phyloP scores from a whole-genome alignment of 2,329 filamentous ascomycete species.

The Colletotrichum abscissum region DNA sequence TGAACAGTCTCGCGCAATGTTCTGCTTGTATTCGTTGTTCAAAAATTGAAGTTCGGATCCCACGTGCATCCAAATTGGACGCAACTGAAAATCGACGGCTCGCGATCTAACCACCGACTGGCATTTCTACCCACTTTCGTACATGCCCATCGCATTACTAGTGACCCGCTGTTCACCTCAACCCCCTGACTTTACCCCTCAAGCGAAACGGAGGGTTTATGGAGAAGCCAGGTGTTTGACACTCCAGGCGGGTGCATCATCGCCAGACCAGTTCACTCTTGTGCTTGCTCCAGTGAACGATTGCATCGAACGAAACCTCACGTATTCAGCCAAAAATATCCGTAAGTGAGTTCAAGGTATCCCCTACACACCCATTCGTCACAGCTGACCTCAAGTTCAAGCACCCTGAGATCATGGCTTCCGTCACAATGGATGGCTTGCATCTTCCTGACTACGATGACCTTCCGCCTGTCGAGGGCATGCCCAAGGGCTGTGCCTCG shows the following conservation, averaged over 20 bases:
- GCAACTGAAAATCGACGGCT: background rate
- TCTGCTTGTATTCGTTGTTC: background rate
- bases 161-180: background rate
- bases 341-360: background rate
- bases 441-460: slow-evolving; percentile 56
- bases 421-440: background rate
- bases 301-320: background rate
- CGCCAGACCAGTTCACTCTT: background rate
- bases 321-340: background rate
- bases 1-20: background rate
- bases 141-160: background rate
- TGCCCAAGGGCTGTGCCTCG: slow-evolving; percentile 63
- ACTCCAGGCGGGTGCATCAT: background rate
- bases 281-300: background rate
- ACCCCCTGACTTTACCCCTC: background rate
- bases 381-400: background rate
- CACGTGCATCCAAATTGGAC: background rate
- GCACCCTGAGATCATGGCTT: background rate
- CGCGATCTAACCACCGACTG: background rate
- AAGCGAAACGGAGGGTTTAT: background rate
- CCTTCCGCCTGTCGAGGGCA: slow-evolving; percentile 53
- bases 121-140: background rate
- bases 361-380: no score
- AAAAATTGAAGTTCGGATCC: background rate
- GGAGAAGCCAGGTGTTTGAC: background rate